Percentiles rank a stretch among this genome's conserved stretches.
These are phyloP conservation scores for Neonectria coccinea DNA, from an alignment of 2,329 filamentous ascomycete species.

Conservation along the genomic window DNA sequence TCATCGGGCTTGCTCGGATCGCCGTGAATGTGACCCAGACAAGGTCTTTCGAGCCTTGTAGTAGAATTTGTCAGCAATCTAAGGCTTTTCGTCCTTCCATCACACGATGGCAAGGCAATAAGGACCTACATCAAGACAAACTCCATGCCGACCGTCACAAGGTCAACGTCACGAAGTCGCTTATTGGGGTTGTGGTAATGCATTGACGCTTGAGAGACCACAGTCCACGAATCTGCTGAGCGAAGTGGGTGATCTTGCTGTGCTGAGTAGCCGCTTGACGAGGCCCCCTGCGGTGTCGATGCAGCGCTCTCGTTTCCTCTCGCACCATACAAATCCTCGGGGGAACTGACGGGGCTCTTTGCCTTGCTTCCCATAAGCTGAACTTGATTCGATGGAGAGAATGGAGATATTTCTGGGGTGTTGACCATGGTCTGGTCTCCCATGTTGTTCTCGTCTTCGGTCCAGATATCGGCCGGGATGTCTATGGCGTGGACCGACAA, in stretches of 20 bases:
- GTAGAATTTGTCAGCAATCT: neutral
- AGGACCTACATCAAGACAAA: slow-evolving; percentile 48
- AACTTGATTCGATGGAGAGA: neutral
- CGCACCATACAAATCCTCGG: neutral
- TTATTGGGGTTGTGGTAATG: neutral
- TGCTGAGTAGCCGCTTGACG: neutral
- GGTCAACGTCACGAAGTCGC: neutral
- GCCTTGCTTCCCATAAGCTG: neutral
- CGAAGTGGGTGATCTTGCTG: neutral
- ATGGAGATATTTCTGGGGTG: neutral
- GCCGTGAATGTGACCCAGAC: slow-evolving; percentile 7
- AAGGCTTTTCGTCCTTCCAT: neutral
- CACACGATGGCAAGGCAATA: neutral
- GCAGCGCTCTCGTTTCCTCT: neutral
- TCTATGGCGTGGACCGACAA: neutral
- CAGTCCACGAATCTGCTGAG: slow-evolving; percentile 1
- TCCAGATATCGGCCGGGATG: neutral
- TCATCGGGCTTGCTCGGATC: slow-evolving; percentile 9
- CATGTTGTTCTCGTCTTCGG: neutral
- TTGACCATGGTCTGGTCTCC: neutral
- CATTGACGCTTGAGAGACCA: neutral
- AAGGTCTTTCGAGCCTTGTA: slow-evolving; percentile 8
- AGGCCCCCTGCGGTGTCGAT: neutral
- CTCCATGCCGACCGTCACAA: slow-evolving; percentile 45
- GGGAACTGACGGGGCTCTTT: neutral